Evolutionary conservation across 257 asterid genomes (phyloP).

Genomic region (Fraxinus americana): DNA sequence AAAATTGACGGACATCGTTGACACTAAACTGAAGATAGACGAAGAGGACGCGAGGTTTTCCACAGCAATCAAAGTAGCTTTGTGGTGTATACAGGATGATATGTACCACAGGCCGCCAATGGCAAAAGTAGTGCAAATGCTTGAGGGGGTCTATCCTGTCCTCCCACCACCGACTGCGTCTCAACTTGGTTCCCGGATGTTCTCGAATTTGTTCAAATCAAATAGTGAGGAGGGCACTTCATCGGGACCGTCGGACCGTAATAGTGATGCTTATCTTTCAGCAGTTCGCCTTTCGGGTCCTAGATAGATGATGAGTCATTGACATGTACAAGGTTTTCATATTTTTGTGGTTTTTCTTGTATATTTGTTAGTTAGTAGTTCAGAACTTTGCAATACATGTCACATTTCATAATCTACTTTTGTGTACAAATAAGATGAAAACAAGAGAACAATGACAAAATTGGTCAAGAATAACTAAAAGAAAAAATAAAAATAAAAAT

Average conservation of each 20-base stretch:
- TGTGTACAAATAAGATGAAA: too few relatives aligned
- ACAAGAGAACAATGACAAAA: too few relatives aligned
- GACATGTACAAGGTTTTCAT: conserved; percentile 18
- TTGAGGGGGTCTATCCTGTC: conserved; percentile 78
- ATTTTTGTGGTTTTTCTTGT: background rate
- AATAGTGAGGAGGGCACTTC: conserved; percentile 71
- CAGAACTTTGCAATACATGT: background rate
- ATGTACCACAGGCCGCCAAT: conserved; percentile 82
- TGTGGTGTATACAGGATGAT: conserved; percentile 98
- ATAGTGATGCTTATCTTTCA: conserved; percentile 74
- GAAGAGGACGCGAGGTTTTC: conserved; percentile 69
- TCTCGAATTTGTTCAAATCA: conserved; percentile 58
- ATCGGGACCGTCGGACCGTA: conserved; percentile 84
- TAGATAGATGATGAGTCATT: conserved; percentile 49
- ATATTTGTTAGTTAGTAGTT: background rate
- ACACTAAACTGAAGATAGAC: conserved; percentile 48
- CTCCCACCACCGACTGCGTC: conserved; percentile 70
- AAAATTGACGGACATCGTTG: conserved; percentile 66
- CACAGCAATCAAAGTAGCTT: conserved; percentile 69
- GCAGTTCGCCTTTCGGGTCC: conserved; percentile 96
- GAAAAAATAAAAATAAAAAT: too few relatives aligned
- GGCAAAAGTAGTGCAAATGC: conserved; percentile 94
- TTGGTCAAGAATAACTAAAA: too few relatives aligned
- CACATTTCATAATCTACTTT: too few relatives aligned
- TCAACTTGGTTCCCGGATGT: conserved; percentile 67